Base-by-base conservation (phyloP, 2,329 filamentous ascomycete genomes). In the Colletotrichum tropicale region DNA sequence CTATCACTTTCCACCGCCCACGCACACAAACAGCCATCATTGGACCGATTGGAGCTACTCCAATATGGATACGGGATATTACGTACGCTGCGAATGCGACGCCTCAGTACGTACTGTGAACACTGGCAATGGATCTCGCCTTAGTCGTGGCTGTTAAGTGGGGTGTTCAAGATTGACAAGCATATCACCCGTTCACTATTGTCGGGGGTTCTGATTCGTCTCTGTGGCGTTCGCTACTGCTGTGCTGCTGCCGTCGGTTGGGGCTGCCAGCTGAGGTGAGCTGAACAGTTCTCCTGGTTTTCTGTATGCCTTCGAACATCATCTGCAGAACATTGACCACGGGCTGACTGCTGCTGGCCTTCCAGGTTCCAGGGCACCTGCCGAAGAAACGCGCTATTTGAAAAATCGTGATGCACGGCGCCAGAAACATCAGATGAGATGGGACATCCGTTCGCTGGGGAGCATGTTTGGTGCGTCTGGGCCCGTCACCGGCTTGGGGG, bases 61-160 rank as follows among this genome's bases (percentile, higher is more conserved):
- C 56, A 60, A 74, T 24, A 71, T 74, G 67, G 67, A 62, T 66
- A 74, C 55, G 68, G 62, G 55, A 71, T 66, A 72, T 75, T 75
- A 67, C 73, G 69, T 72, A 75, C 73, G 62, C 62, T 69, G 18
- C 38, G 18, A 48, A 28, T 21, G 18, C 24, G 61, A 15, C 56
- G 71, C n/a, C n/a, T 48, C 43, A 43, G 58, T 61, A 61, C 18
- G 58, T 61, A 61, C 58, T 66, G 36, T 67, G 10, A 13, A 1
- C 43, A 48, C 1, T 48, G 43, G 66, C 56, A 38, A 28, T 32
- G 34, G 26, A 30, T 60, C 55, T 58, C 32, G 18, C 28, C 61
- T 61, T 66, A 58, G 32, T 43, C 16, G 69, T 66, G 69, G 24
- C 68, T 72, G 69, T 56, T 72, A 62, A 70, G 68, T 71, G 69